Base-by-base conservation (phyloP, 805 yeast species). In the Candida fluviatilis region DNA sequence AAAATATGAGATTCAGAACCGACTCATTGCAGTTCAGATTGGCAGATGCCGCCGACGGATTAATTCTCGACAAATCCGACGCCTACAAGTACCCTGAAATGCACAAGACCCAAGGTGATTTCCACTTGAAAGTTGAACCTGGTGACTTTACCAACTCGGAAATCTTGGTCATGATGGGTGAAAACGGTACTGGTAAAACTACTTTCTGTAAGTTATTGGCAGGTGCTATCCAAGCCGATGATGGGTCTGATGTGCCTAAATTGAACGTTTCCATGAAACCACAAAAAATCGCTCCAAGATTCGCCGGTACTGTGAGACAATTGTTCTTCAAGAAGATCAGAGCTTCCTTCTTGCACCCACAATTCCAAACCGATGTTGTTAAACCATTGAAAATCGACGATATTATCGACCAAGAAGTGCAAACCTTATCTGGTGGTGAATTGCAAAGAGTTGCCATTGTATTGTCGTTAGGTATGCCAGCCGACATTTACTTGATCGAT, bases 151-250 rank as follows among this genome's bases (percentile, higher is more conserved):
- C 95, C 40, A 95, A 93, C 64, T 86, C 96, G 31, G 99, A 93
- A 72, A 93, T 93, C 54, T 76, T 93, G 55, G 99, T 93, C 41
- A 87, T 93, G 96, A 91, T 93, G 95, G 99, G 99, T 62, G 99
- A 93, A 71, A 93, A 93, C 65, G 99, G 99, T 72, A 93, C 99
- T 14, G 99, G 99, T 73, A 93, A 93, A 72, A 93, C 99, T 30
- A 93, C 99, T 12, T 82, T 93, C 73, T 91, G 97, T 78, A 86
- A 84, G 64, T 71, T 93, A 55, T 74, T 93, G 55, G 98, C 99
- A 16, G 99, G 98, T 58, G 88, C 88, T 18, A 75, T 87, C 50
- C 74, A 84, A 35, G 91, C 99, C 23, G 99, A 93, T 66, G 77
- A 76, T 50, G 87, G 87, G 41, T 61, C 70, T 43, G 79, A 80